These are phyloP conservation scores for Yamadazyma aaseri DNA, from an alignment of 1,139 yeast species.

Conservation along the genomic window DNA sequence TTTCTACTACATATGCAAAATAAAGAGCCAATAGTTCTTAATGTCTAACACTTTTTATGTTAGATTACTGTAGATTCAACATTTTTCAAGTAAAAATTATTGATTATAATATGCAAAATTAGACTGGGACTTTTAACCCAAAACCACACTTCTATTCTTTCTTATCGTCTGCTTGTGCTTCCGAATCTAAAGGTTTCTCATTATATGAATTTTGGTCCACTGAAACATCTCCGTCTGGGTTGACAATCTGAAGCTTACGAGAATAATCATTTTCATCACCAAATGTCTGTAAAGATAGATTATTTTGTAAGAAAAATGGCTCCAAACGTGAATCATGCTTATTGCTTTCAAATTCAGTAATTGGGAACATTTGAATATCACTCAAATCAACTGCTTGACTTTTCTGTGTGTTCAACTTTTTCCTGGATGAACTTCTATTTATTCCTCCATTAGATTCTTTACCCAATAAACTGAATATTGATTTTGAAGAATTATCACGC, in stretches of 20 bases:
- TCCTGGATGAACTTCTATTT: conserved; percentile 33
- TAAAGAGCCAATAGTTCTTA: too few species aligned
- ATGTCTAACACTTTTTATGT: too few species aligned
- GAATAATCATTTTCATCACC: conserved; percentile 77
- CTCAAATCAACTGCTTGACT: conserved; percentile 14
- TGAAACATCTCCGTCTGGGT: too few species aligned
- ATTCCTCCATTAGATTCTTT: conserved; percentile 24
- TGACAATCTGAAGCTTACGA: conserved; percentile 66
- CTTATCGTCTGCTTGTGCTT: too few species aligned
- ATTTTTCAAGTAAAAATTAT: too few species aligned
- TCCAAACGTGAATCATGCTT: conserved; percentile 21
- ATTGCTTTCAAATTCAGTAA: conserved; percentile 64
- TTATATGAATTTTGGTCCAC: too few species aligned
- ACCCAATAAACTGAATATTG: conserved; percentile 34
- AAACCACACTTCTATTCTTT: too few species aligned
- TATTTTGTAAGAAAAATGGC: conserved; percentile 57
- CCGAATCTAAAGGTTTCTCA: too few species aligned
- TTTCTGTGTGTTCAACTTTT: conserved; percentile 23
- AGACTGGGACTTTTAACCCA: too few species aligned
- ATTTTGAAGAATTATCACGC: conserved; percentile 37
- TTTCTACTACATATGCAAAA: too few species aligned
- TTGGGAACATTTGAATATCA: conserved; percentile 33
- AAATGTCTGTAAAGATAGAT: conserved; percentile 59
- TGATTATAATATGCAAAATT: too few species aligned
- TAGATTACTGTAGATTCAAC: too few species aligned